Evolutionary conservation across 2,329 filamentous ascomycete species (phyloP), one percentile per base, ranked within the genome.

Genomic region (Apiospora rasikravindrae): DNA sequence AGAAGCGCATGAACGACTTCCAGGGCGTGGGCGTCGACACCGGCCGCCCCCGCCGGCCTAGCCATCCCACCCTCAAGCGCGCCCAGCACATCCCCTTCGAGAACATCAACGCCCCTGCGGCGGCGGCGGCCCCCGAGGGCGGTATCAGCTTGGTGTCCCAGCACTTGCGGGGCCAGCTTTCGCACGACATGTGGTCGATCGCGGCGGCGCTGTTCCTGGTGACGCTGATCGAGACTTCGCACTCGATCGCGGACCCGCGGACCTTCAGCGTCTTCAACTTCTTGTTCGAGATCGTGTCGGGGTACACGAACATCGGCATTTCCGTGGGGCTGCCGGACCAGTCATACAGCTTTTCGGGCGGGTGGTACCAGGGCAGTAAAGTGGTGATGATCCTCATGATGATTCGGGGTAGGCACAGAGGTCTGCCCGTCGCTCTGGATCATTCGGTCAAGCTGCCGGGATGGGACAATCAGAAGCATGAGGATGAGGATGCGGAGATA

Each of bases 151-250:
- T 70, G 37, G 33, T 70, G 37, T 51, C 71, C 42, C 64, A 70
- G 68, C 96, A 99, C 89, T 88, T 99, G 81, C 93, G 96, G 44
- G 91, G 93, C 67, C 96, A 99, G 82, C 88, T 99, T 47, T 97
- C 95, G 70, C 99, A 98, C 84, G 96, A 99, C 83, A 82, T 99
- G 82, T 99, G 96, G 96, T 99, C 94, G 78, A 93, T 99, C 72
- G 98, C 97, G 79, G 82, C 98, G 29, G 96, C 96, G 0, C 90
- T 97, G 76, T 99, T 99, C 83, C 89, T 98, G 80, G 93, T 99
- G 77, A 88, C 93, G 73, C 98, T 99, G 77, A 91, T 93, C 42
- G 97, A 99, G 83, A 69, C 68, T n/a, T 69, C 96, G 95, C 5
- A 72, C 78, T 13, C 90, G 91, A n/a, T 86, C 98, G 19, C 86